Conservation (phyloP, 257 asterid species). For the Lavandula angustifolia region DNA sequence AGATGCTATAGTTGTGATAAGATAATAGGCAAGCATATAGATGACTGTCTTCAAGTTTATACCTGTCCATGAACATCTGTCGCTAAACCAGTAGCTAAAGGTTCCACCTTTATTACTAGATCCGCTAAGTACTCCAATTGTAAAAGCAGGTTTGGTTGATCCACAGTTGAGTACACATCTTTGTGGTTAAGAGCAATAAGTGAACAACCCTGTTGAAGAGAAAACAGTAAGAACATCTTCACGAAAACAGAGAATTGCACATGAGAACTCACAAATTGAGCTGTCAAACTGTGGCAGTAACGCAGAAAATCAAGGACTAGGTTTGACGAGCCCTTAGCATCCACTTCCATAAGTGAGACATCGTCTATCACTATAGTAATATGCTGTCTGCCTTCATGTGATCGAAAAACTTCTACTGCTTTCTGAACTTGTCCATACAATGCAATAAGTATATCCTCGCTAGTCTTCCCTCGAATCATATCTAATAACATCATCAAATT, state of each 20-base stretch:
- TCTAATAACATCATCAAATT: constrained; percentile 37
- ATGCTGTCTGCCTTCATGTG: constrained; percentile 42
- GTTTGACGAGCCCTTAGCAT: constrained; percentile 63
- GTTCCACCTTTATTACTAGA: constrained; percentile 74
- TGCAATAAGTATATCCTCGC: constrained; percentile 50
- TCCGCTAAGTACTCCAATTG: constrained; percentile 78
- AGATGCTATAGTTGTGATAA: too few relatives aligned
- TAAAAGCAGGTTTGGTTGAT: constrained; percentile 53
- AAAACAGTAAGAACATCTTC: constrained; percentile 24
- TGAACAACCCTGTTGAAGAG: constrained; percentile 60
- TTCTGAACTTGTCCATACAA: constrained; percentile 75
- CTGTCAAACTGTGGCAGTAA: constrained; percentile 67
- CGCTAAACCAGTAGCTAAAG: constrained; percentile 93
- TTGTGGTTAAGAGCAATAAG: constrained; percentile 70
- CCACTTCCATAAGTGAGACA: constrained; percentile 85
- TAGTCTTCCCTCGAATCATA: constrained; percentile 41
- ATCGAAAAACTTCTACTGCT: constrained; percentile 57
- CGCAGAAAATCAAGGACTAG: constrained; percentile 77
- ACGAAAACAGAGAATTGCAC: constrained; percentile 7
- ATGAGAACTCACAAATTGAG: constrained; percentile 65
- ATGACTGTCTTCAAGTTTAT: constrained; percentile 4
- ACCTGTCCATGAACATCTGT: constrained; percentile 98
- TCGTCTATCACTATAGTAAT: constrained; percentile 73
- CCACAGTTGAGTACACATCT: constrained; percentile 66
- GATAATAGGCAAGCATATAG: not conserved